Evolutionary conservation across 106 monocot species (phyloP), one percentile per base, ranked within the genome.

Genomic region (Dioscorea alata): DNA sequence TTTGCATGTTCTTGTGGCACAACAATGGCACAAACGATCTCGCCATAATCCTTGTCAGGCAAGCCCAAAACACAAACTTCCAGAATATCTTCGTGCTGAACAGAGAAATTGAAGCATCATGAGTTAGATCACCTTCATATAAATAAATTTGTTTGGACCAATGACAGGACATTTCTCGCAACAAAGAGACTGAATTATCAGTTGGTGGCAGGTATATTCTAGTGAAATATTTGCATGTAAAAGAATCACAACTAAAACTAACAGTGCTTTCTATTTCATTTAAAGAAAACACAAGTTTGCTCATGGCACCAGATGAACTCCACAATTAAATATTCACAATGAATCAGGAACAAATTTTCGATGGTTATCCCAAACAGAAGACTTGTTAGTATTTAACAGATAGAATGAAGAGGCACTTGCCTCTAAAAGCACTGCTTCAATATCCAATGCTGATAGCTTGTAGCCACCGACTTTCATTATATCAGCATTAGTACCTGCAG

Each of bases 381-480:
- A 61, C 2, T 16, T 12, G 25, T 17, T 35, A 4, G 33, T 3
- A 28, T 3, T 28, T 1, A 28, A 3, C 33, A 50, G 22, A 58
- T 70, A n/a, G 4, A 64, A 64, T 33, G 32, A 53, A 42, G 20
- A 4, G 23, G 7, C 16, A 73, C 86, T 86, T 88, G 51, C 99
- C 99, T 99, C 90, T 76, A 99, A 61, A 74, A 99, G 73, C 17
- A 90, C 85, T 25, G 93, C 78, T 67, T 99, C 93, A 31, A 99
- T 99, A 66, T 99, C 99, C 74, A 99, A 71, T 67, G 99, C 93
- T 28, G 99, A 99, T 35, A 99, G 77, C 54, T 99, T 99, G 63
- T 87, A 99, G 64, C 99, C 99, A 54, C 99, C 99, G 49, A 99
- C 93, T 88, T 99, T 99, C 87, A 99, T 99, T 13, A 99, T 99